Base-by-base conservation (phyloP, 202 grass and related monocot species). In the Saccharum hybrid region DNA sequence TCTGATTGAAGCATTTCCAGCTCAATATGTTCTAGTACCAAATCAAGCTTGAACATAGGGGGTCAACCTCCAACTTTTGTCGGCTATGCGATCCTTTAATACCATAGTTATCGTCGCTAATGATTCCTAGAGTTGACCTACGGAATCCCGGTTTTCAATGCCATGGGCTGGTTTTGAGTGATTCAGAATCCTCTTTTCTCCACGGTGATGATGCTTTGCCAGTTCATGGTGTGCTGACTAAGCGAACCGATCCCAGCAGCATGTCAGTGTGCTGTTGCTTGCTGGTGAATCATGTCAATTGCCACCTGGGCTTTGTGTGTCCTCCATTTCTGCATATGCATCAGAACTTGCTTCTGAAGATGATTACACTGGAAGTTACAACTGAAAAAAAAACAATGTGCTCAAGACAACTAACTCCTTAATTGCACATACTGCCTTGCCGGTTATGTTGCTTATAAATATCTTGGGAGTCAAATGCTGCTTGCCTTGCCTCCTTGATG, bases 361-460 rank as follows among this genome's bases (percentile, higher is more conserved):
- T 90, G 71, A 87, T 90, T 87, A 81, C 71, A 83, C 10, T 87
- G 71, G 81, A 90, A 84, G 84, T 84, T 87, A 72, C 81, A 82
- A 71, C 68, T 88, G 71, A n/a, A 67, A 16, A 73, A 73, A 33
- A 1, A n/a, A n/a, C n/a, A 1, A 52, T 61, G 67, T 81, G 56
- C 66, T 86, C 59, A 82, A 75, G 81, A 90, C 85, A 87, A 40
- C 76, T 34, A 87, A 87, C 81, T 90, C 57, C 84, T 92, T 89
- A 87, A 83, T 87, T 84, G 84, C 81, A 85, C 87, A 92, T 87
- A 78, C 38, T 86, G 61, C 82, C 79, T 72, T 75, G 18, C 78
- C 66, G 62, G n/a, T n/a, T 28, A 28, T 64, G 80, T 16, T 30
- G 56, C 38, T 77, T 86, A 80, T 75, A 82, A 82, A 78, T 72